Conservation (phyloP, 352 stramenopile species). For the Globisporangium cylindrosporum region DNA sequence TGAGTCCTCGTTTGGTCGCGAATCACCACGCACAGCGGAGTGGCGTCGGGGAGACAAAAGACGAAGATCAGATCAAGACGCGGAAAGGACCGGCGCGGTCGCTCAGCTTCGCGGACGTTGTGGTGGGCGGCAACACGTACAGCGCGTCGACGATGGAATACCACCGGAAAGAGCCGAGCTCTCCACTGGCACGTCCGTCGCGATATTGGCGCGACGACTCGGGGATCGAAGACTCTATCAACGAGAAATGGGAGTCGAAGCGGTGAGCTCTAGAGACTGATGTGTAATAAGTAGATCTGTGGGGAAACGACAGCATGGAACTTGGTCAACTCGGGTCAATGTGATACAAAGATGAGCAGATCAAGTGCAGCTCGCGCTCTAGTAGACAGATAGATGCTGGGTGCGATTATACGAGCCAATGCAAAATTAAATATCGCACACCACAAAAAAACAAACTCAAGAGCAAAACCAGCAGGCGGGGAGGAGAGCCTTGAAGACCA, state of each 20-base stretch:
- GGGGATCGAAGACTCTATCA: conserved; percentile 55
- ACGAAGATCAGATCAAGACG: conserved; percentile 24
- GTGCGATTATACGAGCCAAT: conserved; percentile 1
- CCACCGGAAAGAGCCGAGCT: conserved; percentile 37
- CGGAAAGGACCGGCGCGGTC: conserved; percentile 72
- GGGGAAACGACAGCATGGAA: background rate
- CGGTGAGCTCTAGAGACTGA: conserved; percentile 25
- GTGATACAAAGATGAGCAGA: background rate
- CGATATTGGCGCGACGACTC: conserved; percentile 58
- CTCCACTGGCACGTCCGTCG: conserved; percentile 35
- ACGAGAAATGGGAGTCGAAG: conserved; percentile 68
- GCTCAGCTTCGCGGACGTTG: conserved; percentile 85
- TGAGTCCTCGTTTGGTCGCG: conserved; percentile 45
- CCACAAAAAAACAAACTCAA: conserved; percentile 1
- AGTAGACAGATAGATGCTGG: background rate
- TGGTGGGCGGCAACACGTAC: conserved; percentile 48
- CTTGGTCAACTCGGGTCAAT: background rate
- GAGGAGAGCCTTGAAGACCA: background rate
- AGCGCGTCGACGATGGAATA: conserved; percentile 19
- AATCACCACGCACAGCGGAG: conserved; percentile 21
- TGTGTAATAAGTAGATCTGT: background rate
- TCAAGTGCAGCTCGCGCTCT: background rate
- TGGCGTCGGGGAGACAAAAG: conserved; percentile 18
- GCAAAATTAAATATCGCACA: conserved; percentile 13
- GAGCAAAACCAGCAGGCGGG: background rate